phyloP scores from a whole-genome alignment of 495 filamentous ascomycete genomes.

The Aspergillus biplanus region DNA sequence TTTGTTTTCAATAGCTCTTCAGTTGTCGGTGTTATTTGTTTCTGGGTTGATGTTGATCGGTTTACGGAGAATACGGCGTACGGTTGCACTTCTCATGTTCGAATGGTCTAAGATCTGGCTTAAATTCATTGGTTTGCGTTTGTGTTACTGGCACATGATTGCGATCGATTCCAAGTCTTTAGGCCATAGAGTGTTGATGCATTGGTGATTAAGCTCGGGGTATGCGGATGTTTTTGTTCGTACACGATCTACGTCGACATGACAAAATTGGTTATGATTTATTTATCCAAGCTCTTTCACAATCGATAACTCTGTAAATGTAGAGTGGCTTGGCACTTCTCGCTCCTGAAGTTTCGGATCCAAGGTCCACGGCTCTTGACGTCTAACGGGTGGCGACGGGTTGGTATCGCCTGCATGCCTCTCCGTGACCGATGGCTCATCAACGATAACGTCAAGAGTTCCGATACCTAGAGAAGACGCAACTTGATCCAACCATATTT shows the following conservation, averaged over 20 bases:
- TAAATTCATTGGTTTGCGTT: slow-evolving; percentile 19
- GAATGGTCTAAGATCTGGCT: slow-evolving; percentile 22
- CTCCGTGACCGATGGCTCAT: neutral
- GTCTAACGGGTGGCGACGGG: neutral
- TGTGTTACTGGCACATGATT: slow-evolving; percentile 15
- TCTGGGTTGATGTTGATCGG: slow-evolving; percentile 24
- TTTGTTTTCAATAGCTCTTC: slow-evolving; percentile 10
- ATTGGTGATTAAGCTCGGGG: slow-evolving; percentile 9
- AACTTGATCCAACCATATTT: slow-evolving; percentile 30
- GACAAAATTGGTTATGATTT: slow-evolving; percentile 28
- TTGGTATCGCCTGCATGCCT: neutral
- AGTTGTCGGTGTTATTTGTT: slow-evolving; percentile 18
- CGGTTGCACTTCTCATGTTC: slow-evolving; percentile 22
- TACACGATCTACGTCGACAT: slow-evolving; percentile 33
- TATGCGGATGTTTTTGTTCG: slow-evolving; percentile 24
- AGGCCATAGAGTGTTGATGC: slow-evolving; percentile 3
- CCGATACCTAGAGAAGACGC: slow-evolving; percentile 32
- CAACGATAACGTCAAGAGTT: slow-evolving; percentile 24
- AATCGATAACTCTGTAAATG: neutral
- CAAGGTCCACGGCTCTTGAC: neutral
- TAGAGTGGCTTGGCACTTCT: neutral
- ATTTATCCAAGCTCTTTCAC: slow-evolving; percentile 4
- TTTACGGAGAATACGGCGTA: slow-evolving; percentile 25
- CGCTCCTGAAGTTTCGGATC: neutral
- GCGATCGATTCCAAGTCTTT: neutral